Base-by-base conservation (phyloP, 768 basidiomycete species). In the Leccinum longicurvipes region DNA sequence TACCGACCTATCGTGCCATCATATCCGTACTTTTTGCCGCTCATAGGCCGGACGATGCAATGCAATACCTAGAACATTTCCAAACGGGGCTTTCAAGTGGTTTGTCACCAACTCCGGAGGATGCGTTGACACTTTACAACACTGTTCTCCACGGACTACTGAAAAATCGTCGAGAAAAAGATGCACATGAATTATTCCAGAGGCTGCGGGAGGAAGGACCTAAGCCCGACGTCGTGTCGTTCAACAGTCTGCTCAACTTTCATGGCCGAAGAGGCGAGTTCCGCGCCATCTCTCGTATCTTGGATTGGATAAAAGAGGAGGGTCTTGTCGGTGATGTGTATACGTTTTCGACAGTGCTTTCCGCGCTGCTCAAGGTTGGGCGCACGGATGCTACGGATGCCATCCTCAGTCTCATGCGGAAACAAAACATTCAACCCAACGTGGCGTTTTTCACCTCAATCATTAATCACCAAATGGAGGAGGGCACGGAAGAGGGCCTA, bases 311-410 rank as follows among this genome's bases (percentile, higher is more conserved):
- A 75, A 69, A 75, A 24, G 67, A 75, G 14, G 76, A 72, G 2
- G 77, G 78, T 0, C 64, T 96, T 31, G 62, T 72, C 21, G 89
- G 92, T 7, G 91, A 98, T 67, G 82, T 89, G 11, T 84, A 86
- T 71, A 97, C 89, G 0, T 98, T 87, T 70, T 93, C 94, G 4
- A 93, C 86, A 12, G 79, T 98, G 29, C 82, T 98, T 17, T 82
- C 86, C 24, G 87, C 90, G 1, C 69, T 96, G 51, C 79, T 93
- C 49, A 82, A 81, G 59, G 82, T 81, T 14, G 84, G 86, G 10
- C 78, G 84, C 53, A 71, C 79, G 25, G 86, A 93, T 61, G 87
- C 90, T 1, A 79, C 82, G 6, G 74, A 79, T 21, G 74, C 82
- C 25, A 79, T 93, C 21, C 70, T 93, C 48, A 73, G 76, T 44